phyloP scores from a whole-genome alignment of 2,329 filamentous ascomycete genomes.

The Samsoniella hepiali region DNA sequence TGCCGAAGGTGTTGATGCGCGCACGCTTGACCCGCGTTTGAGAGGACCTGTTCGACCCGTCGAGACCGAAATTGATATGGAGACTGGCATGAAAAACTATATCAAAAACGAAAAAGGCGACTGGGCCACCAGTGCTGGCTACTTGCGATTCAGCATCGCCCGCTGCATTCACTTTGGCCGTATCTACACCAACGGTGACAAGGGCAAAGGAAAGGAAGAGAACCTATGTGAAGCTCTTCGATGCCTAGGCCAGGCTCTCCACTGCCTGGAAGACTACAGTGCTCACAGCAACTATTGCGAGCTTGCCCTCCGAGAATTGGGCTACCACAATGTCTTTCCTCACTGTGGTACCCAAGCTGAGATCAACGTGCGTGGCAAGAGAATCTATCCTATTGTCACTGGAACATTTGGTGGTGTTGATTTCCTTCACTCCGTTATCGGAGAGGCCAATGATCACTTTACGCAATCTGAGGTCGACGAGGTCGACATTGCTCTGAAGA shows the following conservation, averaged over 20 bases:
- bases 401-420: constrained; percentile 75
- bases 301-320: constrained; percentile 65
- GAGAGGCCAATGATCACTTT: constrained; percentile 79
- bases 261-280: constrained; percentile 75
- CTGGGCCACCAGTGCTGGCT: constrained; percentile 88
- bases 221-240: constrained; percentile 78
- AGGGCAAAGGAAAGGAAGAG: constrained; percentile 61
- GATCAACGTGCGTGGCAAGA: constrained; percentile 60
- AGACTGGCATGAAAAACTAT: constrained; percentile 98
- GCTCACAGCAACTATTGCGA: constrained; percentile 80
- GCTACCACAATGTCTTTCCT: constrained; percentile 65
- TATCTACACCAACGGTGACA: constrained; percentile 65
- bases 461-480: constrained; percentile 82
- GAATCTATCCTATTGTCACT: constrained; percentile 72
- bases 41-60: constrained; percentile 70
- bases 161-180: constrained; percentile 76
- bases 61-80: constrained; percentile 69
- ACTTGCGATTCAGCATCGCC: constrained; percentile 71
- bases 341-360: constrained; percentile 67
- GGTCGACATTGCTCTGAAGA: constrained; percentile 70
- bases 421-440: constrained; percentile 74
- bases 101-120: constrained; percentile 85
- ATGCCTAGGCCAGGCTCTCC: constrained; percentile 71
- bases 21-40: constrained; percentile 75
- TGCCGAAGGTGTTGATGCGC: constrained; percentile 80